Evolutionary conservation across 23 red algal genomes (phyloP).

Genomic region (Gracilariopsis chorda): DNA sequence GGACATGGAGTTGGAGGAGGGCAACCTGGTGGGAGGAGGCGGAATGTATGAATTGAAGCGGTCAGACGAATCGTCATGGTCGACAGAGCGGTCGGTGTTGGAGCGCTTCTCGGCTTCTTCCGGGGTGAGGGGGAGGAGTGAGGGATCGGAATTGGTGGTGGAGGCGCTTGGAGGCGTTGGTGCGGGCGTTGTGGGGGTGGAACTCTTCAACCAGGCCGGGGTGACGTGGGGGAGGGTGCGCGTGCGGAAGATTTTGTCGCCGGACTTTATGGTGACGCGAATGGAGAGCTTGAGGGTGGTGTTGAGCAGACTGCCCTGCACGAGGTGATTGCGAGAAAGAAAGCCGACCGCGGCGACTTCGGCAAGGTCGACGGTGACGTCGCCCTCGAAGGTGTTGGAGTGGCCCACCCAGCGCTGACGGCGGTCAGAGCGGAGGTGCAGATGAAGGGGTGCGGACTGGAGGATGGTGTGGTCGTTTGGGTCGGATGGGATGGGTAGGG

Average conservation of each 20-base stretch:
- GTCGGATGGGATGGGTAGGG: conserved; percentile 10
- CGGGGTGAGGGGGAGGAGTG: neutral
- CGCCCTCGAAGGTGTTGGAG: conserved; percentile 11
- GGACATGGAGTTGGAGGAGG: neutral
- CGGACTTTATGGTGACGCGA: conserved; percentile 44
- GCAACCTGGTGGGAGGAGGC: neutral
- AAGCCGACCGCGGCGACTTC: conserved; percentile 57
- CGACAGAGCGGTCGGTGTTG: neutral
- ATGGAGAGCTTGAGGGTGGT: conserved; percentile 54
- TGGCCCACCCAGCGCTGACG: conserved; percentile 3
- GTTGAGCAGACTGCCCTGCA: conserved; percentile 61
- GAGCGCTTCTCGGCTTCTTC: neutral
- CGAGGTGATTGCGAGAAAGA: conserved; percentile 38
- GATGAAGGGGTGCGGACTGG: conserved; percentile 7
- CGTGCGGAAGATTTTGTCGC: conserved; percentile 47
- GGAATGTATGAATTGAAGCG: neutral
- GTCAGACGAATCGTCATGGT: neutral
- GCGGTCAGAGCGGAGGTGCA: conserved; percentile 47
- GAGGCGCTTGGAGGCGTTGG: neutral
- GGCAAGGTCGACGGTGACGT: conserved; percentile 52
- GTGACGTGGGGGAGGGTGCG: neutral
- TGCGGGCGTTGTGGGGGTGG: neutral
- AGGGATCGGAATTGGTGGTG: neutral
- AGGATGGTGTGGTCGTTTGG: conserved; percentile 4
- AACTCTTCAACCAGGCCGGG: neutral